These are phyloP conservation scores for Microbotryum intermedium DNA, from an alignment of 1,284 basidiomycete genomes.

Conservation along the genomic window DNA sequence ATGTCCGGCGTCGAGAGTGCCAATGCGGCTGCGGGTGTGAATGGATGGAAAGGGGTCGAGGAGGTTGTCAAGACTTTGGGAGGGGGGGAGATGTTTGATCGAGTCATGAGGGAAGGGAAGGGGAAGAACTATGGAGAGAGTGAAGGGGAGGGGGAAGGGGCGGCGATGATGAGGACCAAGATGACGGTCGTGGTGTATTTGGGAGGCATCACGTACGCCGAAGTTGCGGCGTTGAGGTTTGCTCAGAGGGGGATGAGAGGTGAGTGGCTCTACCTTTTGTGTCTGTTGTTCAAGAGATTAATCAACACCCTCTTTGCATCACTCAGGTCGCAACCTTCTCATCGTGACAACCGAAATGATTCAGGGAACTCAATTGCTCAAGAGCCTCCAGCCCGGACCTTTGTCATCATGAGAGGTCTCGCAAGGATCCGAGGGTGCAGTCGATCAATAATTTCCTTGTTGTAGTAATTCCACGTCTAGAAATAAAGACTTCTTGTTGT, in stretches of 20 bases:
- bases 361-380: slow-evolving; percentile 48
- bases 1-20: slow-evolving; percentile 56
- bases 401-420: background rate
- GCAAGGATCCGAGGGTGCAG: no score
- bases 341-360: slow-evolving; percentile 83
- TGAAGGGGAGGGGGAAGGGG: slow-evolving; percentile 28
- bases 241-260: slow-evolving; percentile 58
- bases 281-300: background rate
- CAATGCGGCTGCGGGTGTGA: slow-evolving; percentile 53
- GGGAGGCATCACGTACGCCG: slow-evolving; percentile 96
- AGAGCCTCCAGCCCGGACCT: background rate
- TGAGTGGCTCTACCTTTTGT: slow-evolving; percentile 34
- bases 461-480: no score
- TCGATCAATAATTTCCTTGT: no score
- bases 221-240: slow-evolving; percentile 76
- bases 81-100: slow-evolving; percentile 68
- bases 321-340: slow-evolving; percentile 65
- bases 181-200: slow-evolving; percentile 95
- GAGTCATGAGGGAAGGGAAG: slow-evolving; percentile 35
- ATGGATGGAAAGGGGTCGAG: slow-evolving; percentile 95
- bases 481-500: no score
- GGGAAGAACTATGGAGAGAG: no score
- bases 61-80: slow-evolving; percentile 73
- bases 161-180: slow-evolving; percentile 37
- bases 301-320: slow-evolving; percentile 7